Conservation (phyloP, 352 stramenopile genomes). For the Pythium utonaiense region DNA sequence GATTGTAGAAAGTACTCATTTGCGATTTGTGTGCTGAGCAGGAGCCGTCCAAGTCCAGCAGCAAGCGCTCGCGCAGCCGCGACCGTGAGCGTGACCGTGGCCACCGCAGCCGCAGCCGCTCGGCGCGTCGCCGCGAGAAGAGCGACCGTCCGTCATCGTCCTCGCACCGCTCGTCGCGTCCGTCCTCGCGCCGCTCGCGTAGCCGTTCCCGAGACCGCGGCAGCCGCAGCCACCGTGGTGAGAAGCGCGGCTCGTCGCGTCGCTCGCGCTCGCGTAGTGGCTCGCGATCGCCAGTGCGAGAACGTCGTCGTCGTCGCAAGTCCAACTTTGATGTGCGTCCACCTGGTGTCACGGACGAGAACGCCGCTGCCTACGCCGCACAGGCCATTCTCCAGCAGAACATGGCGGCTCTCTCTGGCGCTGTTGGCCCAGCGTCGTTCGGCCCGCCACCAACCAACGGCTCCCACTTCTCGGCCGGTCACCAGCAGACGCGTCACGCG, state of each 20-base stretch:
- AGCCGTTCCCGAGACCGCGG: constrained; percentile 38
- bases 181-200: constrained; percentile 38
- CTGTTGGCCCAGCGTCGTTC: constrained; percentile 65
- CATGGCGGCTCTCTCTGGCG: constrained; percentile 60
- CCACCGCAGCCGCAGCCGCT: constrained; percentile 11
- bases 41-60: constrained; percentile 23
- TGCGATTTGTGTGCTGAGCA: no score
- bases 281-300: constrained; percentile 17
- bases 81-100: constrained; percentile 20
- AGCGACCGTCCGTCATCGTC: constrained; percentile 16
- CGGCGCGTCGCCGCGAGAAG: constrained; percentile 16
- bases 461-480: constrained; percentile 11
- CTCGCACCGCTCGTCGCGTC: constrained; percentile 37
- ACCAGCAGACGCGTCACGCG: constrained; percentile 94
- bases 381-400: constrained; percentile 84
- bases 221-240: constrained; percentile 25
- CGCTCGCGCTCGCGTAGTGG: constrained; percentile 37
- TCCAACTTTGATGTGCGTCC: constrained; percentile 83
- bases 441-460: constrained; percentile 30
- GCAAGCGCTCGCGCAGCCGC: constrained; percentile 33
- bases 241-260: constrained; percentile 47
- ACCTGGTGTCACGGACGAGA: constrained; percentile 78
- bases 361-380: constrained; percentile 76
- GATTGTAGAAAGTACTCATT: no score
- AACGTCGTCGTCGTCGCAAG: constrained; percentile 56